Evolutionary conservation across 2,329 filamentous ascomycete genomes (phyloP).

Genomic region (Diaporthe capsici): DNA sequence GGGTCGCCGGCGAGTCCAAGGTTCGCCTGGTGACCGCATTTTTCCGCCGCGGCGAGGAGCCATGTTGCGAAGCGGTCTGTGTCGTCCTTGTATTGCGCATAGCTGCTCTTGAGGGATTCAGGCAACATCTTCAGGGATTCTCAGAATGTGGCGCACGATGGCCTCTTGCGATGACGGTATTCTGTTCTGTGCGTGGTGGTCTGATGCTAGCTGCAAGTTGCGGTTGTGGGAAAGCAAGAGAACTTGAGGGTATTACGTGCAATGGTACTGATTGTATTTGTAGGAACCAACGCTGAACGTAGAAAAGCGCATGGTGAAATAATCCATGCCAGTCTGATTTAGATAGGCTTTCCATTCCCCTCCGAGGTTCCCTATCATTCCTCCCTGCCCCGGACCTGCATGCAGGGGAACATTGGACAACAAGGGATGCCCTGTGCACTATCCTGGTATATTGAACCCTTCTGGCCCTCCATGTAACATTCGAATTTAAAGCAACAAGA

Average conservation of each 20-base stretch:
- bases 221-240: too few species aligned
- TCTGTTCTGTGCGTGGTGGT: not conserved
- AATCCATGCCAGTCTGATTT: too few species aligned
- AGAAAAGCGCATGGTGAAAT: too few species aligned
- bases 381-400: too few species aligned
- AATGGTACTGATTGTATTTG: too few species aligned
- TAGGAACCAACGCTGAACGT: too few species aligned
- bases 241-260: too few species aligned
- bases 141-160: not conserved
- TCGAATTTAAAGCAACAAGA: not conserved
- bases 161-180: not conserved
- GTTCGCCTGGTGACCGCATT: not conserved
- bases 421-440: not conserved
- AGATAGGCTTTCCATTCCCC: too few species aligned
- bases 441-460: not conserved
- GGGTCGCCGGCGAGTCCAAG: not conserved
- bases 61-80: conserved; percentile 19
- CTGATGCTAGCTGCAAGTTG: too few species aligned
- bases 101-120: conserved; percentile 4
- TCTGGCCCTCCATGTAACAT: not conserved
- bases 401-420: not conserved
- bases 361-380: too few species aligned
- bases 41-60: conserved; percentile 6
- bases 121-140: not conserved
- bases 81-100: conserved; percentile 22